A percentile compares a stretch with the other conserved stretches of the same genome.
Evolutionary conservation across 2,329 filamentous ascomycete genomes (phyloP).

Genomic region (Penicillium sp.): DNA sequence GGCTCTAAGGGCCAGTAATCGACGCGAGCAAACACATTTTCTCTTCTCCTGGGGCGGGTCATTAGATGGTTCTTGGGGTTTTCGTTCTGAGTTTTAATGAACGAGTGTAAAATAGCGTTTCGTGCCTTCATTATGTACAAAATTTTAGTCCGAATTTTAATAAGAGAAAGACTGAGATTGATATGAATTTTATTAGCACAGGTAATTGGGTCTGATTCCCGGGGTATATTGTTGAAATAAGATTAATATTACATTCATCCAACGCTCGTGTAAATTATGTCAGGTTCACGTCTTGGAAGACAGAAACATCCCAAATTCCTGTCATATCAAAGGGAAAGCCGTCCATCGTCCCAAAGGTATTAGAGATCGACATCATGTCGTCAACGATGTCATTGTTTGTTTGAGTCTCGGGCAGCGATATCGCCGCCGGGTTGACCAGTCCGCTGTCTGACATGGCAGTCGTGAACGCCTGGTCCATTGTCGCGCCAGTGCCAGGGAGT

Average conservation of each 20-base stretch:
- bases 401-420: constrained; percentile 44
- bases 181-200: constrained; percentile 14
- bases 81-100: constrained; percentile 30
- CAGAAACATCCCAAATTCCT: constrained; percentile 47
- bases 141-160: constrained; percentile 28
- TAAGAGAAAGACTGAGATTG: constrained; percentile 21
- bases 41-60: constrained; percentile 24
- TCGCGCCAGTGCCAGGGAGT: constrained; percentile 32
- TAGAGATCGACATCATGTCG: constrained; percentile 49
- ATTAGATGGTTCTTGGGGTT: constrained; percentile 29
- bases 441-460: constrained; percentile 27
- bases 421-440: constrained; percentile 40
- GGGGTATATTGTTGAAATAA: constrained; percentile 23
- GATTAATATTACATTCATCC: background rate
- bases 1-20: constrained; percentile 28
- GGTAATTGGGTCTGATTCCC: constrained; percentile 9
- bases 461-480: constrained; percentile 20
- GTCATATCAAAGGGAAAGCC: constrained; percentile 49
- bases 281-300: constrained; percentile 43
- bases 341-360: constrained; percentile 48
- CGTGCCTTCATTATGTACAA: constrained; percentile 29
- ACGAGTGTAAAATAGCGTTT: constrained; percentile 40
- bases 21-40: constrained; percentile 14
- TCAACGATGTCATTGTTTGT: constrained; percentile 48
- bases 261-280: constrained; percentile 10